These are phyloP conservation scores for Vitis hybrid DNA, from an alignment of 177 flowering plant genomes.

Conservation along the genomic window DNA sequence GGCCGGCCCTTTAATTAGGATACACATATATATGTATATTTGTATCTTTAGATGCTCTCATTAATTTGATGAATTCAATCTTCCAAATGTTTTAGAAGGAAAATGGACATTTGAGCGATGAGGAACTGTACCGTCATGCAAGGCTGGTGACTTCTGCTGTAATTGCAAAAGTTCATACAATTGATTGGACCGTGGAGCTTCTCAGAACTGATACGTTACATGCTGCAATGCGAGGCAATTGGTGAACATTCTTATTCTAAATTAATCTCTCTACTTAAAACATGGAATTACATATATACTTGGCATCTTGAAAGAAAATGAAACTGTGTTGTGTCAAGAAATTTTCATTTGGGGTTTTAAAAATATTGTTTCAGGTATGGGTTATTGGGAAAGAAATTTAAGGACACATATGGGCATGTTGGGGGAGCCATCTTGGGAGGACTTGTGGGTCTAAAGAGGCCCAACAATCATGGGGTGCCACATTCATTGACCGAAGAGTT, in stretches of 20 bases:
- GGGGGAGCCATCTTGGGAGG: slow-evolving; percentile 36
- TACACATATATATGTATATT: too few relatives aligned
- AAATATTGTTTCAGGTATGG: slow-evolving; percentile 39
- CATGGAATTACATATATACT: too few relatives aligned
- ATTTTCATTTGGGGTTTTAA: too few relatives aligned
- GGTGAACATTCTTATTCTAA: slow-evolving; percentile 25
- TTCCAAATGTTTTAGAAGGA: too few relatives aligned
- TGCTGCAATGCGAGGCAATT: slow-evolving; percentile 51
- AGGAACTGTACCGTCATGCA: slow-evolving; percentile 46
- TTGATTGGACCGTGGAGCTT: slow-evolving; percentile 64
- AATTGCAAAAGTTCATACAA: slow-evolving; percentile 64
- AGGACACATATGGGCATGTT: slow-evolving; percentile 42
- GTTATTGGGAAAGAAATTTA: slow-evolving; percentile 48
- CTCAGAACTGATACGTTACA: slow-evolving; percentile 44
- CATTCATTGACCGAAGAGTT: slow-evolving; percentile 58
- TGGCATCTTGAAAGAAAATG: too few relatives aligned
- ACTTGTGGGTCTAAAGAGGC: slow-evolving; percentile 42
- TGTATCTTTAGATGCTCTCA: too few relatives aligned
- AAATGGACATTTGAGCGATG: slow-evolving; percentile 19
- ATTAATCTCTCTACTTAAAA: too few relatives aligned
- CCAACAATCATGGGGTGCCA: slow-evolving; percentile 49
- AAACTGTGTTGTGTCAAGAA: too few relatives aligned
- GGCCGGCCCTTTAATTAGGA: too few relatives aligned
- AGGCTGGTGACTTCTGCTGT: slow-evolving; percentile 57
- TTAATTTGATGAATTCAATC: slow-evolving; percentile 21